These are phyloP conservation scores for Dichotomocladium elegans DNA, from an alignment of 371 early-diverging fungal genomes.

Conservation along the genomic window DNA sequence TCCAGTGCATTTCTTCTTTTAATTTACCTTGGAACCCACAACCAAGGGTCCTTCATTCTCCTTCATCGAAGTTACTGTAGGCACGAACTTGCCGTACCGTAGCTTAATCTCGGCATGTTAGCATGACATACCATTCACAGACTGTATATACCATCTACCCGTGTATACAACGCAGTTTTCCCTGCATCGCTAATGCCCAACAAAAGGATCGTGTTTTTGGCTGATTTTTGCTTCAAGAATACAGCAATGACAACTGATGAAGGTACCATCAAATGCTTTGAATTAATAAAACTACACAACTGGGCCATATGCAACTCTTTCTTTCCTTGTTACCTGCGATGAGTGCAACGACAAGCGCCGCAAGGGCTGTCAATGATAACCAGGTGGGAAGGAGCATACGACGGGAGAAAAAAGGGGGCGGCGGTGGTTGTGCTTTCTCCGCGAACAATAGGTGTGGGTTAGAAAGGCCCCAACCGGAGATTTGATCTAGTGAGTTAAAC, in stretches of 20 bases:
- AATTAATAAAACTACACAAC: too few relatives aligned
- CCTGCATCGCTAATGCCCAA: conserved; percentile 61
- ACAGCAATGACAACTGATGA: background rate
- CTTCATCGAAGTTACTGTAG: conserved; percentile 71
- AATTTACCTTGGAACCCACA: conserved; percentile 37
- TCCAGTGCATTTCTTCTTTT: background rate
- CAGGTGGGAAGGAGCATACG: background rate
- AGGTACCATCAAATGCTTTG: too few relatives aligned
- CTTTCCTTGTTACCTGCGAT: too few relatives aligned
- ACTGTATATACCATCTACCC: conserved; percentile 19
- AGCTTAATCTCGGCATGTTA: conserved; percentile 33
- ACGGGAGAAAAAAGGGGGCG: background rate
- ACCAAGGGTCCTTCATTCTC: conserved; percentile 62
- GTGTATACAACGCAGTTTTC: conserved; percentile 57
- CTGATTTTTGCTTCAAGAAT: conserved; percentile 26
- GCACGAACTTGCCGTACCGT: conserved; percentile 38
- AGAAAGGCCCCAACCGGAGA: background rate
- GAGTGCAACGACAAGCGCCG: background rate
- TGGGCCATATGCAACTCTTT: too few relatives aligned
- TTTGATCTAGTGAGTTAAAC: too few relatives aligned
- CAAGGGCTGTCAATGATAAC: background rate
- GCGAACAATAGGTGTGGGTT: background rate
- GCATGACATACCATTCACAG: background rate
- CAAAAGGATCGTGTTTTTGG: conserved; percentile 42
- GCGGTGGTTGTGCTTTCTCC: background rate